Base-by-base conservation (phyloP, 768 basidiomycete species). In the Epithele typhae region DNA sequence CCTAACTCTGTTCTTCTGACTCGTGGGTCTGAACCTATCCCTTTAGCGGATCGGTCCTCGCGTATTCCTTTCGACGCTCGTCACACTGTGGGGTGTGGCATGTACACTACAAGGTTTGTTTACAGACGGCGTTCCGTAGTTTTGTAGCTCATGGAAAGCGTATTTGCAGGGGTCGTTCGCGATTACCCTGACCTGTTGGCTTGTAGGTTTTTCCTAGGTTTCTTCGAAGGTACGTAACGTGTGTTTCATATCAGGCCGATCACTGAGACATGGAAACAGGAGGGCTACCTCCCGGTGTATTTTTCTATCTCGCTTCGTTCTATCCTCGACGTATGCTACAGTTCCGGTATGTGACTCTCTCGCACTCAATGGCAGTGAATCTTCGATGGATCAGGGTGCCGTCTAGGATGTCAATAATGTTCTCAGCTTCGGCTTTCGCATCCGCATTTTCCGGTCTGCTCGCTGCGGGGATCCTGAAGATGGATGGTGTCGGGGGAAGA, bases 71-170 rank as follows among this genome's bases (percentile, higher is more conserved):
- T 84, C 86, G 0, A 62, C 76, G 1, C 78, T 85, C 74, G 63
- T 85, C 39, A 72, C 76, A 0, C 54, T 78, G 1, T 88, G 86
- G 84, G 85, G 85, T n/a, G 38, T 84, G n/a, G 73, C 81, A 12
- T 72, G 76, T 9, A 71, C 79, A 8, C 65, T 78, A 37, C 83
- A 87, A 72, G 82, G 81, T 74, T 42, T 18, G 55, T 52, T 2
- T 24, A 17, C 18, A 25, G 27, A 14, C 27, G 8, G 27, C 27
- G 27, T 14, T 30, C 27, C n/a, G n/a, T n/a, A n/a, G n/a, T 18
- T 23, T 30, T 12, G 15, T n/a, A 18, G 22, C 17, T 4, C 15
- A 14, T 14, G 34, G 30, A 37, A 5, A 9, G 25, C 2, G 25
- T 25, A 30, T 22, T 4, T 34, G 11, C 48, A 75, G 77, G 77